Base-by-base conservation (phyloP, 1,139 yeast species). In the Debaryomyces coudertii region DNA sequence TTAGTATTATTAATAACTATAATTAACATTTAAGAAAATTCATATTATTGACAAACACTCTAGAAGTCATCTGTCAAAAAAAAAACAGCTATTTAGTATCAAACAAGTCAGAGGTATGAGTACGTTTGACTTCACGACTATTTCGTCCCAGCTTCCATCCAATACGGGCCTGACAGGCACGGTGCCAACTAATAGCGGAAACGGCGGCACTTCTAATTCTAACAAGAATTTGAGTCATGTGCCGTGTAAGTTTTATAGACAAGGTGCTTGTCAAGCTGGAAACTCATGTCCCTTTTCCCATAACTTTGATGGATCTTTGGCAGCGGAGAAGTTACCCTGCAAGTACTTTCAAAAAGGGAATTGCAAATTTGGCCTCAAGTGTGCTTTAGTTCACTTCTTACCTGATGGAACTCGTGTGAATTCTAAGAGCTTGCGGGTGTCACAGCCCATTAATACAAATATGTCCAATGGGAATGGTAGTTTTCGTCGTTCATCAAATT, bases 221-320 rank as follows among this genome's bases (percentile, higher is more conserved):
- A 65, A 55, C 54, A 74, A 73, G 49, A 74, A 85, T 57, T 74
- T 87, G 45, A 84, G 95, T 45, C 99, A 92, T 66, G 98, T 92
- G 33, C 98, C 99, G 1, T 92, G 99, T 66, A 92, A 92, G 68
- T 92, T 93, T 71, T 90, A 76, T 63, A 76, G 82, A 51, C 97
- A 90, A 62, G 97, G 98, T 0, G 82, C 87, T 15, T 92, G 98
- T 65, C 97, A 90, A 66, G 98, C 98, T 1, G 98, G 98, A 9
- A 74, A 72, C 47, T 76, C 93, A 2, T 93, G 98, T 65, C 97
- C 97, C 2, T 93, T 93, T 60, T 85, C 95, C 36, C 98, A 93
- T 63, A 79, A 87, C 39, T 66, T 82, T 46, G 89, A 85, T 46
- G 76, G 82, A 2, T 66, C 79, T 14, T 70, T 77, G 36, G 76